phyloP scores from a whole-genome alignment of 495 filamentous ascomycete species.

The Talaromyces ruber region DNA sequence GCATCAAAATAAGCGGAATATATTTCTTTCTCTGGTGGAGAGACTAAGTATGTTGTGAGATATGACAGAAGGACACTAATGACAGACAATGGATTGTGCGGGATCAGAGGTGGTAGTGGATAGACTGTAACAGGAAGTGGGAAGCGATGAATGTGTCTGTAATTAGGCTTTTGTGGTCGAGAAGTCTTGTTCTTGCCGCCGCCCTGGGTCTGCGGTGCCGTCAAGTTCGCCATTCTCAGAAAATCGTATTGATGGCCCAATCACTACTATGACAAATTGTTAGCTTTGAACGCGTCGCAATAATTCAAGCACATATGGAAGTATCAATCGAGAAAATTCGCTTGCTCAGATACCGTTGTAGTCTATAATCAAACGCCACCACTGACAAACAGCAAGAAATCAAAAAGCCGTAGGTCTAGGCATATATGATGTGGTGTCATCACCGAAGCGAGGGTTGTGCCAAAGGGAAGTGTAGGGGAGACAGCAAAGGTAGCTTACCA shows the following conservation, averaged over 20 bases:
- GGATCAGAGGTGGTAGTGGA: slow-evolving; percentile 79
- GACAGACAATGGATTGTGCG: slow-evolving; percentile 85
- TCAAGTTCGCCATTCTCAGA: background rate
- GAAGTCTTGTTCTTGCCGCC: slow-evolving; percentile 11
- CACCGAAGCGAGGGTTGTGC: slow-evolving; percentile 23
- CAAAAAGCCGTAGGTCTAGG: slow-evolving; percentile 51
- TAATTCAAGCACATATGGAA: background rate
- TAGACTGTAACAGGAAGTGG: slow-evolving; percentile 71
- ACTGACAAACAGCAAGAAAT: slow-evolving; percentile 70
- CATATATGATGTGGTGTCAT: slow-evolving; percentile 32
- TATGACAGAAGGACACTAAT: slow-evolving; percentile 70
- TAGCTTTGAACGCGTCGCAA: background rate
- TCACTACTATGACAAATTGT: background rate
- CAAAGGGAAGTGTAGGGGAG: background rate
- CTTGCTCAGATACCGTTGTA: slow-evolving; percentile 99
- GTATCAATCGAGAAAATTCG: slow-evolving; percentile 8
- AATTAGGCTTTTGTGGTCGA: slow-evolving; percentile 55
- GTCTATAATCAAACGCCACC: slow-evolving; percentile 69
- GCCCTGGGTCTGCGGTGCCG: slow-evolving; percentile 6
- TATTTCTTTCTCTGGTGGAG: slow-evolving; percentile 59
- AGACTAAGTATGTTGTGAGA: slow-evolving; percentile 56
- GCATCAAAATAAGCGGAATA: slow-evolving; percentile 70
- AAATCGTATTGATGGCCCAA: background rate
- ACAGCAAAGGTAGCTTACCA: slow-evolving; percentile 13
- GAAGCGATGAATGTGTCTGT: slow-evolving; percentile 62